Evolutionary conservation across 176 grass and related monocot species (phyloP), one percentile per base, ranked within the genome.

Genomic region (Avena eriantha): DNA sequence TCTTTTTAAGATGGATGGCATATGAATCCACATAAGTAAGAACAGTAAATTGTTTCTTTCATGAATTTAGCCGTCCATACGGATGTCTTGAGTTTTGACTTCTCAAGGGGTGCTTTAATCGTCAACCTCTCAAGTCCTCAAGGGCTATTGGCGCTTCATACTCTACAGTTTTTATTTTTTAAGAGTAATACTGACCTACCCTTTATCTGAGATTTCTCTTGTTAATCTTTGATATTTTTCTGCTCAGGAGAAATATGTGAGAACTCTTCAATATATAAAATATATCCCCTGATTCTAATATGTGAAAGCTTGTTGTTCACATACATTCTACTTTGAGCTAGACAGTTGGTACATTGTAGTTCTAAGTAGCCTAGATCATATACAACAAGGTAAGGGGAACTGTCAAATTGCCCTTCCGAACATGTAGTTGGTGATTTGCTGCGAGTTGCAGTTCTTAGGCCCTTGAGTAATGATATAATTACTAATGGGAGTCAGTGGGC

Each of bases 11-110:
- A 33, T 8, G 3, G 0, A 4, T 64, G 10, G 22, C 7, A 35
- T 89, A 31, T 84, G 22, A 57, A 47, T 57, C 10, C 16, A 18
- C 46, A 89, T n/a, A 55, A 53, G 16, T 66, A 76, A 8, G 39
- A 57, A 31, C 6, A 76, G 33, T 24, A 82, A 68, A 45, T 69
- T 69, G 6, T 66, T 87, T 1, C 55, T 76, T 72, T 50, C 4
- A 81, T 51, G 26, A 50, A 73, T 85, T 23, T 66, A 41, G 18
- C 22, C 39, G 1, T 73, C 45, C 54, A 35, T 68, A 35, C 6
- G 53, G 22, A 79, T 51, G 47, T 22, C 16, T 57, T 57, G 31
- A 39, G 0, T 49, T 33, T 82, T 24, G 47, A 57, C 34, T 74
- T 69, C 5, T 77, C 7, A 49, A n/a, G 75, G 56, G 2, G 17